These are phyloP conservation scores for Phtheirospermum japonicum DNA, from an alignment of 257 asterid genomes.

Conservation along the genomic window DNA sequence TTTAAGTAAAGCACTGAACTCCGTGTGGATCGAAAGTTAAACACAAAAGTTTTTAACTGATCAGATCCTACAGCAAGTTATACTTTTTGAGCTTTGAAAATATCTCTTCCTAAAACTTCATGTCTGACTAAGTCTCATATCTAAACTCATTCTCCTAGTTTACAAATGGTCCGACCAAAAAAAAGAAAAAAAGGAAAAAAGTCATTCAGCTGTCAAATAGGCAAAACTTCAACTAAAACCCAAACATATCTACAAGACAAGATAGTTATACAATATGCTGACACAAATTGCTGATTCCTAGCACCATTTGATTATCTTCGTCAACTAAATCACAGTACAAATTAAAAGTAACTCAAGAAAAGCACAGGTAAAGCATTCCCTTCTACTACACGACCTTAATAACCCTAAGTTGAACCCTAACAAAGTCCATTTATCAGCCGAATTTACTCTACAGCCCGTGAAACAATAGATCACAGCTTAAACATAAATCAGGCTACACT, in stretches of 20 bases:
- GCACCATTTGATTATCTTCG: not conserved
- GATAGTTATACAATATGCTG: not conserved
- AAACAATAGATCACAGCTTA: constrained; percentile 27
- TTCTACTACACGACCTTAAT: constrained; percentile 14
- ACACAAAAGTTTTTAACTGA: not conserved
- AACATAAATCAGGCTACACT: not conserved
- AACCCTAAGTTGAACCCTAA: constrained; percentile 17
- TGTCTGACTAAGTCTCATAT: not conserved
- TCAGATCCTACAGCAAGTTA: not conserved
- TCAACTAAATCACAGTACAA: not conserved
- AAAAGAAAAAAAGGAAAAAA: not conserved
- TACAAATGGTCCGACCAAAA: constrained; percentile 2
- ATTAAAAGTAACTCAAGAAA: constrained; percentile 2
- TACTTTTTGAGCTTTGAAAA: not conserved
- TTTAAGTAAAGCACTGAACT: not conserved
- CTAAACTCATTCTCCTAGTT: not conserved
- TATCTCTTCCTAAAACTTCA: not conserved
- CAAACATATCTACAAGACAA: not conserved
- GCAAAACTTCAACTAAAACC: constrained; percentile 11
- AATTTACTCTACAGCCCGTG: constrained; percentile 7
- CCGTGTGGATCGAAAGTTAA: not conserved
- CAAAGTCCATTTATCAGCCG: not conserved
- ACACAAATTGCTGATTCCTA: not conserved
- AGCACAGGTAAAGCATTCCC: not conserved
- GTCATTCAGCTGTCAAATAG: constrained; percentile 12